Evolutionary conservation across 2,329 filamentous ascomycete genomes (phyloP), one percentile per base, ranked within the genome.

Genomic region (Aquanectria penicillioides): DNA sequence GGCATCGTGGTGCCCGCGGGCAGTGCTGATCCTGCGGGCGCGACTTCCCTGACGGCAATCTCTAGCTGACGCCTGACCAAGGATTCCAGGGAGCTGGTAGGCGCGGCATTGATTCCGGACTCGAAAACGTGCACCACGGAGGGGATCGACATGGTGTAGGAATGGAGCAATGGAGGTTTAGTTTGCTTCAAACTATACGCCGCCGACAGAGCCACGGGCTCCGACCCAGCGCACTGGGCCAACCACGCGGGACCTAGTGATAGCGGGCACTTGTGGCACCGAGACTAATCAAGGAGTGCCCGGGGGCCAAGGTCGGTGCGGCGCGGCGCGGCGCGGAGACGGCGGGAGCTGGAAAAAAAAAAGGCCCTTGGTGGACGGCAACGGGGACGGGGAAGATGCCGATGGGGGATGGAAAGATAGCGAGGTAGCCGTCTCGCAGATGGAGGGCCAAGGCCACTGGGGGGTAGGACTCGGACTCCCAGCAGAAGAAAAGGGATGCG

Each of bases 61-160:
- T 69, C 64, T 20, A 76, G 63, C 51, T 74, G 66, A 41, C 63
- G 40, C n/a, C 65, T 67, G 41, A 76, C 64, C 50, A 76, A 57
- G 28, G 56, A 41, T 22, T 75, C 71, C 37, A 76, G 48, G 33
- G 59, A 55, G 47, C 61, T 65, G 53, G 52, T 57, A 15, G 67
- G 59, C 11, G 62, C 57, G 41, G 58, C 37, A 34, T 60, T 67
- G 61, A 73, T 65, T 54, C 69, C 70, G 7, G 66, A 60, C 58
- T 74, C 71, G 60, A 74, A 74, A 36, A 74, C 54, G 33, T 71
- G 63, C 25, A 61, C 57, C 36, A 67, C 48, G 25, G 71, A 66
- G 17, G 70, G 64, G 44, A 71, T 63, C 62, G 72, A 67, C 68
- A 70, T 70, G 59, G 49, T 61, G 50, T 37, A 44, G 43, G 20